phyloP scores from a whole-genome alignment of 2,329 filamentous ascomycete genomes.

The Fusarium domesticum region DNA sequence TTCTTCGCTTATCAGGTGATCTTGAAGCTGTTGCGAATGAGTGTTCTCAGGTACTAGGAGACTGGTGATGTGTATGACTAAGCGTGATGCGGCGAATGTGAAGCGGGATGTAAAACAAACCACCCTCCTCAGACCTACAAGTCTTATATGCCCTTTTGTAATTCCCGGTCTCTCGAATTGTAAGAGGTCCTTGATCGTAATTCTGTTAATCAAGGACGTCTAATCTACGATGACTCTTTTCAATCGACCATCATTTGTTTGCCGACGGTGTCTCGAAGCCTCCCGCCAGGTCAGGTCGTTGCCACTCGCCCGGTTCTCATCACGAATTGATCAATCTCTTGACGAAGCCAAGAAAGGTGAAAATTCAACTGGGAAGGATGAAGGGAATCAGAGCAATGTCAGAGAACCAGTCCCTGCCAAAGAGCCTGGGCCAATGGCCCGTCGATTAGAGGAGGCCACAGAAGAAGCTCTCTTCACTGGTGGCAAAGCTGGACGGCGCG shows the following conservation, averaged over 20 bases:
- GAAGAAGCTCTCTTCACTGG: slow-evolving; percentile 60
- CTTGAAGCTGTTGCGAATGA: no score
- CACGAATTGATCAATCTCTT: slow-evolving; percentile 11
- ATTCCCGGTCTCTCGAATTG: not conserved
- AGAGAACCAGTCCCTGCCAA: not conserved
- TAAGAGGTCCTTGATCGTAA: no score
- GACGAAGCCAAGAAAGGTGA: slow-evolving; percentile 4
- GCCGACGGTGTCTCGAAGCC: slow-evolving; percentile 19
- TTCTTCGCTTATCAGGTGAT: no score
- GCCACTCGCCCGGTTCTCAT: slow-evolving; percentile 16
- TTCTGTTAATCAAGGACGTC: not conserved
- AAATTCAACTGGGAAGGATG: not conserved
- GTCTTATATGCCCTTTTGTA: not conserved
- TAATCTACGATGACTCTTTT: slow-evolving; percentile 7
- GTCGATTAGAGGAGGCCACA: slow-evolving; percentile 59
- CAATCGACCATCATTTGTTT: slow-evolving; percentile 11
- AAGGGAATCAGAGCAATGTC: not conserved
- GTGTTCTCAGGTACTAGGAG: no score
- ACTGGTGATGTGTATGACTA: no score
- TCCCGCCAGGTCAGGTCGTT: slow-evolving; percentile 4
- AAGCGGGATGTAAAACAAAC: not conserved
- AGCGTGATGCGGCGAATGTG: no score
- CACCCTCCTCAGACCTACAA: not conserved
- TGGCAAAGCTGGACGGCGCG: slow-evolving; percentile 56
- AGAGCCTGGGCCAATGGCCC: slow-evolving; percentile 48